Evolutionary conservation across 495 filamentous ascomycete genomes (phyloP).

Genomic region (Aspergillus sclerotiicarbonarius): DNA sequence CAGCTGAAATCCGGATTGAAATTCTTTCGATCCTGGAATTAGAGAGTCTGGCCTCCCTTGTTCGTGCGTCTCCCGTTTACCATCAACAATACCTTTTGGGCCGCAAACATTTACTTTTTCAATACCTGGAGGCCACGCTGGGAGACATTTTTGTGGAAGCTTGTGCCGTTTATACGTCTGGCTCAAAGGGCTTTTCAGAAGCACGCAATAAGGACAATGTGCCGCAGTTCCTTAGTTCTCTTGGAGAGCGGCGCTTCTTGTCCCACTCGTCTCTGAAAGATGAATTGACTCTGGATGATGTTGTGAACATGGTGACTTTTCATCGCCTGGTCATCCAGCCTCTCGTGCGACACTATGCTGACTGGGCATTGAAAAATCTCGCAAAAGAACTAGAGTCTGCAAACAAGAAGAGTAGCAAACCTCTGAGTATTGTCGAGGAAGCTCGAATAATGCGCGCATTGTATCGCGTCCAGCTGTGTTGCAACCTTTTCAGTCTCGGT

Average conservation of each 20-base stretch:
- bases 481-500: conserved; percentile 24
- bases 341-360: conserved; percentile 10
- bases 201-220: neutral
- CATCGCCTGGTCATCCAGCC: conserved; percentile 23
- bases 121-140: conserved; percentile 13
- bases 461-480: conserved; percentile 27
- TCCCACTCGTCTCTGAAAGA: neutral
- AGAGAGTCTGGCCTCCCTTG: conserved; percentile 18
- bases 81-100: conserved; percentile 26
- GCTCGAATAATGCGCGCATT: conserved; percentile 23
- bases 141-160: conserved; percentile 18
- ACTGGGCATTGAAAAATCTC: conserved; percentile 12
- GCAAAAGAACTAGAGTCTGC: neutral
- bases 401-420: neutral
- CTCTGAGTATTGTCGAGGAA: conserved; percentile 19
- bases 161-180: conserved; percentile 13
- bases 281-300: conserved; percentile 13
- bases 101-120: conserved; percentile 10
- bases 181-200: neutral
- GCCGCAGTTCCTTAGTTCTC: conserved; percentile 6
- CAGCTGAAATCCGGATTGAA: conserved; percentile 18
- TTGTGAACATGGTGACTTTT: conserved; percentile 9
- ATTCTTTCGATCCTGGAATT: conserved; percentile 15
- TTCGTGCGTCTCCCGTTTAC: conserved; percentile 27
- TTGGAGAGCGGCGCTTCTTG: conserved; percentile 5